These are phyloP conservation scores for Candolleomyces eurysporus DNA, from an alignment of 768 basidiomycete species.

Conservation along the genomic window DNA sequence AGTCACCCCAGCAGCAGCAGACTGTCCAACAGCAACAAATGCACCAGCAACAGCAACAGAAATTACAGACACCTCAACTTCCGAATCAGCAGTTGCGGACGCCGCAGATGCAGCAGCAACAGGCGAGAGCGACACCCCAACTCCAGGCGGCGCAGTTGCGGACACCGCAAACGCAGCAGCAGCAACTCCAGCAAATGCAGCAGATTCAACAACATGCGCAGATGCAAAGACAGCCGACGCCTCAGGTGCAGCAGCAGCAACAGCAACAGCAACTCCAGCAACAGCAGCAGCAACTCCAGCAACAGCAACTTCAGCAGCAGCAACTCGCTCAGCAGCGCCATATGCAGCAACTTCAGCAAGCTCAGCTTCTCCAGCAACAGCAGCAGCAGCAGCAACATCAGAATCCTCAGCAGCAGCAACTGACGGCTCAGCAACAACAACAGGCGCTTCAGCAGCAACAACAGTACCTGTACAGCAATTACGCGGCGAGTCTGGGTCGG, in stretches of 20 bases:
- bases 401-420: constrained; percentile 9
- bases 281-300: constrained; percentile 8
- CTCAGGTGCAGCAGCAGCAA: constrained; percentile 13
- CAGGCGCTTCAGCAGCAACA: constrained; percentile 6
- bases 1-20: constrained; percentile 4
- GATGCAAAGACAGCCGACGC: constrained; percentile 11
- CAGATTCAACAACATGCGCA: constrained; percentile 10
- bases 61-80: constrained; percentile 7
- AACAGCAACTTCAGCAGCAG: constrained; percentile 11
- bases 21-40: constrained; percentile 10
- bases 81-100: constrained; percentile 9
- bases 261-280: constrained; percentile 12
- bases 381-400: constrained; percentile 11
- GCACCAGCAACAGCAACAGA: constrained; percentile 14
- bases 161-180: constrained; percentile 26
- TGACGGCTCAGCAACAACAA: constrained; percentile 9
- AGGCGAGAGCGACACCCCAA: constrained; percentile 11
- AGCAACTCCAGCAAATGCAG: constrained; percentile 22
- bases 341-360: not conserved
- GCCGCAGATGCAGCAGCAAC: constrained; percentile 16
- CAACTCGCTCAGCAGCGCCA: constrained; percentile 15
- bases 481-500: too few species aligned
- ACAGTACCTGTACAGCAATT: constrained; percentile 1
- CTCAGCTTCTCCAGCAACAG: not conserved
- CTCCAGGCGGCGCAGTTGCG: constrained; percentile 16